A percentile compares a stretch with the other conserved stretches of the same genome.
Conservation (phyloP, 2,329 filamentous ascomycete species). For the Aurifilum marmelostoma region DNA sequence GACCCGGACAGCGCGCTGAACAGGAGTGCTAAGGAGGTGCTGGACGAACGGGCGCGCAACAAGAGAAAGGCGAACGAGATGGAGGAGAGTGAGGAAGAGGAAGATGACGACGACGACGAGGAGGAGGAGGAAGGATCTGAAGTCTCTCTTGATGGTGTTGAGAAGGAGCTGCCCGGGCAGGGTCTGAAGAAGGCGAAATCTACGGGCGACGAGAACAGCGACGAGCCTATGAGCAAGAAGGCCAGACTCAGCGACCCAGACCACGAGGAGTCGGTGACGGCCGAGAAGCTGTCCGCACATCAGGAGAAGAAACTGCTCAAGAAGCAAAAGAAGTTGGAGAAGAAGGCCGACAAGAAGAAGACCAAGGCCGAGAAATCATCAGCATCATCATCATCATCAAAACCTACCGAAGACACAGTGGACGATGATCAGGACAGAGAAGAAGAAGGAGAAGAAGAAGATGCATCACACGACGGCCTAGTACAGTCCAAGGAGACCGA, state of each 20-base stretch:
- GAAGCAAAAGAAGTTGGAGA: conserved; percentile 34
- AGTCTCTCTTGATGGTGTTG: conserved; percentile 56
- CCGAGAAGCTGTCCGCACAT: conserved; percentile 27
- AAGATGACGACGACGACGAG: conserved; percentile 48
- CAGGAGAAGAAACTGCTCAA: conserved; percentile 28
- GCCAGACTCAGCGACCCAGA: conserved; percentile 42
- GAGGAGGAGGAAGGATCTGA: conserved; percentile 47
- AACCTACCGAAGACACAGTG: conserved; percentile 3
- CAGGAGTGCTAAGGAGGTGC: conserved; percentile 83
- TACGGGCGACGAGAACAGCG: conserved; percentile 42
- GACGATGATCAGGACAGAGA: conserved; percentile 38
- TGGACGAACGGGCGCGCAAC: conserved; percentile 77
- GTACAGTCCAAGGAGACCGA: conserved; percentile 35
- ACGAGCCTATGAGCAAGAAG: conserved; percentile 60
- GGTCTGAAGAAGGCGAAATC: conserved; percentile 57
- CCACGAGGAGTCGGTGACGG: conserved; percentile 33
- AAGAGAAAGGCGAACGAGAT: conserved; percentile 79
- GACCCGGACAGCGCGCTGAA: conserved; percentile 85
- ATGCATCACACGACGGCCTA: conserved; percentile 22
- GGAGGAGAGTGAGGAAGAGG: conserved; percentile 50
- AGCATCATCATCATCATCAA: too few species aligned
- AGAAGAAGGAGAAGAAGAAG: conserved; percentile 37
- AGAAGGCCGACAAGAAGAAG: conserved; percentile 34
- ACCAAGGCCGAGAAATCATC: conserved; percentile 28
- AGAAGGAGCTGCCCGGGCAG: conserved; percentile 65